Base-by-base conservation (phyloP, 2,329 filamentous ascomycete genomes). In the Exserohilum turcica region DNA sequence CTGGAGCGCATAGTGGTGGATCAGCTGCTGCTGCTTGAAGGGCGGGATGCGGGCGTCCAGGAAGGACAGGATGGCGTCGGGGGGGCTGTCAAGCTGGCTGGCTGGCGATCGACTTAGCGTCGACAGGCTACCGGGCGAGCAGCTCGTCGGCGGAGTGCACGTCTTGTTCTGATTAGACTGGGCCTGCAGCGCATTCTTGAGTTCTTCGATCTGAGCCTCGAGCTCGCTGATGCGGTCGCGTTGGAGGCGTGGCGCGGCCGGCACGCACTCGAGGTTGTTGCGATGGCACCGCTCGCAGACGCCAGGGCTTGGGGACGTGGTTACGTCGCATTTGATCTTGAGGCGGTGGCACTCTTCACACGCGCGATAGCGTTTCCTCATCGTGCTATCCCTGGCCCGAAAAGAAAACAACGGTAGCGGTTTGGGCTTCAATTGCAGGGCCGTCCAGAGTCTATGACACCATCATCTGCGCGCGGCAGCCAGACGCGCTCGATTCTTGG, bases 261-360 rank as follows among this genome's bases (percentile, higher is more conserved):
- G 65, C 12, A 60, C 54, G 33, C 66, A 69, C 7, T 62, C 52
- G 19, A 67, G 32, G 37, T 56, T 56, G 33, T 66, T 63, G 37
- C 66, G 66, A 48, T 21, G 61, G 53, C 65, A 69, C 18, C 66
- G 48, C 32, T 66, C 65, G 54, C 66, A 69, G 27, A 39, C 40
- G 18, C 51, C 42, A 15, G 47, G 55, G 39, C 47, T 59, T 21
- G 49, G 33, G 6, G 47, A 48, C 16, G 56, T 54, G 56, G 46
- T 66, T 13, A 67, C 51, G 44, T 68, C 64, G 55, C 66, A 69
- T 43, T 68, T 69, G 51, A 69, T 69, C 48, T 69, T 69, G 13
- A 69, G 56, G 18, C 64, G 62, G 46, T 69, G 66, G 46, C 66
- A 69, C 48, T 63, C 65, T 59, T 68, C 62, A 52, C 66, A 69